Evolutionary conservation across 2,329 filamentous ascomycete species (phyloP).

Genomic region (Talaromyces marneffei): DNA sequence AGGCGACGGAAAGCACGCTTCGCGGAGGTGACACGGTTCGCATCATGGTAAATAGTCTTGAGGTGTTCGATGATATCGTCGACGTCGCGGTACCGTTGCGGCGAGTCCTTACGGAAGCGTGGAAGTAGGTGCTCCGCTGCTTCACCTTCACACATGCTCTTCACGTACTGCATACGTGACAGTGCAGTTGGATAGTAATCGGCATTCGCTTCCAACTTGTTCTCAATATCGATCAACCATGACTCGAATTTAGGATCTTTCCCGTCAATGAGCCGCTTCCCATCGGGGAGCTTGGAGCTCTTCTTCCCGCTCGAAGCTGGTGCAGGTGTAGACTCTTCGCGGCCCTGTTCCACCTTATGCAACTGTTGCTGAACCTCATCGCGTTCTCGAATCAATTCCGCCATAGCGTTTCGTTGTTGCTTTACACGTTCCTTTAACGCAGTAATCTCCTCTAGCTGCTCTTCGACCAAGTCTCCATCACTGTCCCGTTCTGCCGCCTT

Average conservation of each 20-base stretch:
- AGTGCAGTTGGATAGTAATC: constrained; percentile 6
- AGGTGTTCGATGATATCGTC: constrained; percentile 4
- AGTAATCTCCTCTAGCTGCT: too few species aligned
- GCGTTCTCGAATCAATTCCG: too few species aligned
- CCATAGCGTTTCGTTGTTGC: too few species aligned
- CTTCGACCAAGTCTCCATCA: too few species aligned
- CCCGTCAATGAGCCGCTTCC: constrained; percentile 12
- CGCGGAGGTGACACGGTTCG: background rate
- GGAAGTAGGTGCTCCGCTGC: background rate
- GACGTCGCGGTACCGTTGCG: background rate
- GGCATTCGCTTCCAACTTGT: too few species aligned
- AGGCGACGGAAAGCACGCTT: background rate
- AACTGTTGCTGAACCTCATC: too few species aligned
- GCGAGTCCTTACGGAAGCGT: background rate
- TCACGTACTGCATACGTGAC: constrained; percentile 6
- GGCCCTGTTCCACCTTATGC: too few species aligned
- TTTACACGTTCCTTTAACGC: too few species aligned
- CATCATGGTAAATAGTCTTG: background rate
- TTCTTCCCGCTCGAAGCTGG: background rate
- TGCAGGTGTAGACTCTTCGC: too few species aligned
- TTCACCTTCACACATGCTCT: background rate
- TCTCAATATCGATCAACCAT: constrained; percentile 10
- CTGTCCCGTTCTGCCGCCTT: too few species aligned
- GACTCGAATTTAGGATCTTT: constrained; percentile 14
- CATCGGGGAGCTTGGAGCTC: background rate